phyloP scores from a whole-genome alignment of 2,329 filamentous ascomycete genomes.

The Aspergillus sp. region DNA sequence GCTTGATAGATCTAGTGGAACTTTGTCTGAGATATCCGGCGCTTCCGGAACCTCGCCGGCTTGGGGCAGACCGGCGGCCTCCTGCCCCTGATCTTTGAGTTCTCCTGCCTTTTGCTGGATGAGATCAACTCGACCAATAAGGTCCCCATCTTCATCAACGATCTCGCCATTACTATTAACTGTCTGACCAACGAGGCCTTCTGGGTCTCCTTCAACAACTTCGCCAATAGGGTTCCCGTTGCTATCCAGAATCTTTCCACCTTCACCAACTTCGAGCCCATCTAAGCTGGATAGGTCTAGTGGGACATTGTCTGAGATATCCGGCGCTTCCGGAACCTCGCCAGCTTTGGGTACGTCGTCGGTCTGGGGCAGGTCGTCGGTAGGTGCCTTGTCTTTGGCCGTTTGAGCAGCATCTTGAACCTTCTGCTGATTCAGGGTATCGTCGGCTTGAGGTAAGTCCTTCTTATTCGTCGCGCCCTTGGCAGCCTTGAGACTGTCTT shows the following conservation, averaged over 20 bases:
- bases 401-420: background rate
- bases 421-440: background rate
- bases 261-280: slow-evolving; percentile 39
- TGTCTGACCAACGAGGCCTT: slow-evolving; percentile 42
- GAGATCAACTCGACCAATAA: slow-evolving; percentile 40
- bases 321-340: slow-evolving; percentile 8
- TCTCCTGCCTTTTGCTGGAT: background rate
- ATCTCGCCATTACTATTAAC: slow-evolving; percentile 20
- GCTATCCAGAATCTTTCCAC: slow-evolving; percentile 37
- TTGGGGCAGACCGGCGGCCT: too few relatives aligned
- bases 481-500: background rate
- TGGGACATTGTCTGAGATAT: slow-evolving; percentile 16
- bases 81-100: slow-evolving; percentile 28
- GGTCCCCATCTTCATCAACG: slow-evolving; percentile 24
- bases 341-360: background rate
- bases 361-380: background rate
- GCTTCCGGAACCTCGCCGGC: background rate
- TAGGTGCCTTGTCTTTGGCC: background rate
- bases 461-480: background rate
- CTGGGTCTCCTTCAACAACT: slow-evolving; percentile 42
- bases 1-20: slow-evolving; percentile 29
- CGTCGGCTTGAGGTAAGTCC: background rate
- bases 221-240: slow-evolving; percentile 38
- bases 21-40: slow-evolving; percentile 15
- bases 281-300: slow-evolving; percentile 37